Percentiles rank a stretch among this genome's conserved stretches.
Evolutionary conservation across 306 rosid genomes (phyloP).

Genomic region (Alnus rubra): DNA sequence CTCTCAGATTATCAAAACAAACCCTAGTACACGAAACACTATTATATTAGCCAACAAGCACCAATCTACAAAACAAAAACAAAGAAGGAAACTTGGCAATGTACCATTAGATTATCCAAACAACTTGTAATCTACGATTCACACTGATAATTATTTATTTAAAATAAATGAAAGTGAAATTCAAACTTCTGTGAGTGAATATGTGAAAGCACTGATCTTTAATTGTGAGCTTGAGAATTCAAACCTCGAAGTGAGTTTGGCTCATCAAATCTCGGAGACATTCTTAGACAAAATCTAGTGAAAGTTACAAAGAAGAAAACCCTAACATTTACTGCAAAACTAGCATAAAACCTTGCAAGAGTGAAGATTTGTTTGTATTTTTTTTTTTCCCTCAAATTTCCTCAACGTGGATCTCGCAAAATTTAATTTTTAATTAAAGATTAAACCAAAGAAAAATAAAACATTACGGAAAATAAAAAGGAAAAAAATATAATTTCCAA

Average conservation of each 20-base stretch:
- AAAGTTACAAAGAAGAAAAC: slow-evolving; percentile 9
- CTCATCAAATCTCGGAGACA: slow-evolving; percentile 10
- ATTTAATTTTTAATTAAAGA: not conserved
- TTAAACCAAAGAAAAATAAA: slow-evolving; percentile 14
- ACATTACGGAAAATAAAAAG: slow-evolving; percentile 13
- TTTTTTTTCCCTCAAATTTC: not conserved
- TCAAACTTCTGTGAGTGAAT: not conserved
- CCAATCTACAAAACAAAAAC: too few species aligned
- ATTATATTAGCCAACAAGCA: too few species aligned
- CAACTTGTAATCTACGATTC: not conserved
- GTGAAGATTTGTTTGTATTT: not conserved
- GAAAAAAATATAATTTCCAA: not conserved
- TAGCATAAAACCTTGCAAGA: not conserved
- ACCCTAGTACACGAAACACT: not conserved
- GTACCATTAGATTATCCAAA: too few species aligned
- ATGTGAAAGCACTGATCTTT: not conserved
- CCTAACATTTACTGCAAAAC: slow-evolving; percentile 20
- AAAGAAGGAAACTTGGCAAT: too few species aligned
- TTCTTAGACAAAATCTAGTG: not conserved
- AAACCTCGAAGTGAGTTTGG: slow-evolving; percentile 1
- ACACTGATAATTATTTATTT: not conserved
- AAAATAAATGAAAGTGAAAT: not conserved
- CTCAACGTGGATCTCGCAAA: slow-evolving; percentile 11
- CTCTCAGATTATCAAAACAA: not conserved
- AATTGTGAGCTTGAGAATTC: not conserved